Percentiles rank a stretch among this genome's conserved stretches.
phyloP scores from a whole-genome alignment of 2,329 filamentous ascomycete species.

The Xenoacremonium recifei region DNA sequence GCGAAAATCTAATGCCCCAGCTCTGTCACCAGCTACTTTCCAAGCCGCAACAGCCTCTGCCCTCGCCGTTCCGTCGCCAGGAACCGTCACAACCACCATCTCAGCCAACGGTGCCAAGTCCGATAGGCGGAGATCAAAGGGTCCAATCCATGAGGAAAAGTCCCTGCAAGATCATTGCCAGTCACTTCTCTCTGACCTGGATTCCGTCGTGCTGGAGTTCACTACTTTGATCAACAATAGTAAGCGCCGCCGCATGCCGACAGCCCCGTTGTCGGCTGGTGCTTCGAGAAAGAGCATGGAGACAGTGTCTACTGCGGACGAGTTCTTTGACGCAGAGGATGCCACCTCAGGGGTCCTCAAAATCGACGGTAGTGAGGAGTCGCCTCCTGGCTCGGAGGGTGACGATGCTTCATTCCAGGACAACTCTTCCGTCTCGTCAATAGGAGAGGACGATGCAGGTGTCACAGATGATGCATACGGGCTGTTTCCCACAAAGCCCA shows the following conservation, averaged over 20 bases:
- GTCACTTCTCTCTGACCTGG: constrained; percentile 79
- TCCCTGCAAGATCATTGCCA: constrained; percentile 80
- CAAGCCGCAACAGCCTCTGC: constrained; percentile 39
- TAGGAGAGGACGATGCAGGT: constrained; percentile 56
- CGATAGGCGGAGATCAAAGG: constrained; percentile 36
- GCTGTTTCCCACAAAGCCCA: constrained; percentile 75
- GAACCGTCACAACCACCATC: constrained; percentile 29
- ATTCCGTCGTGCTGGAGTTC: constrained; percentile 81
- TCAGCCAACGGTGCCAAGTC: constrained; percentile 31
- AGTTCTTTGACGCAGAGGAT: constrained; percentile 90
- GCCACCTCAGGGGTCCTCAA: constrained; percentile 67
- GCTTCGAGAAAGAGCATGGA: constrained; percentile 68
- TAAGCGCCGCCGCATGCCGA: constrained; percentile 68
- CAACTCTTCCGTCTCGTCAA: constrained; percentile 58
- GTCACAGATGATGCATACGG: constrained; percentile 58
- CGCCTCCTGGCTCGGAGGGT: constrained; percentile 55
- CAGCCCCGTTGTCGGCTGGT: constrained; percentile 47
- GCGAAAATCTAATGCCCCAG: constrained; percentile 67
- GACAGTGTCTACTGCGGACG: constrained; percentile 73
- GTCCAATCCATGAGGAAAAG: constrained; percentile 52
- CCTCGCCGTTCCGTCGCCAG: constrained; percentile 42
- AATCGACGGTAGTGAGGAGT: constrained; percentile 70
- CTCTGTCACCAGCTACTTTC: constrained; percentile 39
- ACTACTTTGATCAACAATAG: constrained; percentile 72
- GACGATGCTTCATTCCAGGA: constrained; percentile 54